Evolutionary conservation across 2,329 filamentous ascomycete species (phyloP).

Genomic region (Aspergillus novofumigatus): DNA sequence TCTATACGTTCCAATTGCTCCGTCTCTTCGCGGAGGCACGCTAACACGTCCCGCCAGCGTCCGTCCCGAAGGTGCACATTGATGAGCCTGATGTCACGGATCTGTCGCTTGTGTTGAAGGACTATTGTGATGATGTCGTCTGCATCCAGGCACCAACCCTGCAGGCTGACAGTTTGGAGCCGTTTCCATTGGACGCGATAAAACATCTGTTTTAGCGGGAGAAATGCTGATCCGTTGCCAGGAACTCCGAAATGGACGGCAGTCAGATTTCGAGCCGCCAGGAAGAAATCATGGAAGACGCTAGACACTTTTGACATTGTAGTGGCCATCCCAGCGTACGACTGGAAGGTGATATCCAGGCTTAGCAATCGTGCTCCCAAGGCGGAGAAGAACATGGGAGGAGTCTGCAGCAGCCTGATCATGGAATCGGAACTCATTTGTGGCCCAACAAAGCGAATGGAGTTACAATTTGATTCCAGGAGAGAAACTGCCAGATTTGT

Average conservation of each 20-base stretch:
- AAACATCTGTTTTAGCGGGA: conserved; percentile 59
- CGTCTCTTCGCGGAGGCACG: conserved; percentile 54
- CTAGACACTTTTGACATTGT: conserved; percentile 56
- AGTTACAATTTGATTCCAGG: conserved; percentile 52
- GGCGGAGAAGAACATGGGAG: conserved; percentile 45
- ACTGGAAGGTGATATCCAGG: conserved; percentile 61
- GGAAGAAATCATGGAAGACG: conserved; percentile 57
- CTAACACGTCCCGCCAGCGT: conserved; percentile 58
- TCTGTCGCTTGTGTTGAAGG: conserved; percentile 51
- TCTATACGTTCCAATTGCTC: conserved; percentile 58
- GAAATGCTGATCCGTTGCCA: conserved; percentile 51
- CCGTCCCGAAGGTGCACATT: conserved; percentile 59
- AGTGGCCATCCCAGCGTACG: conserved; percentile 52
- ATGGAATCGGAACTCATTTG: conserved; percentile 60
- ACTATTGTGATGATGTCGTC: conserved; percentile 58
- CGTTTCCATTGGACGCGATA: conserved; percentile 59
- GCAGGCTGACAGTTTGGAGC: conserved; percentile 60
- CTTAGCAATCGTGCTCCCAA: conserved; percentile 57
- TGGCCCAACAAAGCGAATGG: conserved; percentile 58
- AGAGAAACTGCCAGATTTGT: conserved; percentile 56
- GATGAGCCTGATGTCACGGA: conserved; percentile 57
- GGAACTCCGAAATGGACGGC: conserved; percentile 64
- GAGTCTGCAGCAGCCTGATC: conserved; percentile 46
- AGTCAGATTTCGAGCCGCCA: conserved; percentile 56
- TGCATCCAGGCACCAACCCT: conserved; percentile 59